These are phyloP conservation scores for Phytophthora crassamura DNA, from an alignment of 352 stramenopile species.

Conservation along the genomic window DNA sequence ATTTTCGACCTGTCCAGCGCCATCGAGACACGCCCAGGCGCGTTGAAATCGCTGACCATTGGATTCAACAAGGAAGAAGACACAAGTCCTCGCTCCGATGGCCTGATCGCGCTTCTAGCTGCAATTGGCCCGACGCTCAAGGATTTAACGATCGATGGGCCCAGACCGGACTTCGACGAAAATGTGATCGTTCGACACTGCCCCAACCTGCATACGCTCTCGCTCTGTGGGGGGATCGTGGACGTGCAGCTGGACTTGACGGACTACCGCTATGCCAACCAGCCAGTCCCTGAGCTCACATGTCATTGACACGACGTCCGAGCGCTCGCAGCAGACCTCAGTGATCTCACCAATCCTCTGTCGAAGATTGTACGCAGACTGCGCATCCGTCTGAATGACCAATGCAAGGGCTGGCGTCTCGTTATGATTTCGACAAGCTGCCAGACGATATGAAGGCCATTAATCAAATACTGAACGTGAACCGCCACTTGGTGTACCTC, in stretches of 20 bases:
- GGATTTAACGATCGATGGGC: constrained; percentile 2
- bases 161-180: background rate
- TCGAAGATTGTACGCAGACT: constrained; percentile 2
- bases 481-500: constrained; percentile 9
- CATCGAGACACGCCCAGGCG: background rate
- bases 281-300: background rate
- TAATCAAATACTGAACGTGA: constrained; percentile 5
- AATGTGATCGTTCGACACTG: constrained; percentile 6
- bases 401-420: background rate
- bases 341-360: background rate
- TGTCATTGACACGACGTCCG: background rate
- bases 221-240: background rate
- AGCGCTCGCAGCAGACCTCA: background rate
- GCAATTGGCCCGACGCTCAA: background rate
- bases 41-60: constrained; percentile 3
- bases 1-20: background rate
- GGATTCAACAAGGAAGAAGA: constrained; percentile 7
- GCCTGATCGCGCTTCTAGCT: constrained; percentile 1
- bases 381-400: constrained; percentile 2
- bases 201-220: constrained; percentile 6
- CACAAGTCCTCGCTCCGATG: background rate
- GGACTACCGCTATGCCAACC: background rate
- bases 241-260: constrained; percentile 5
- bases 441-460: constrained; percentile 10
- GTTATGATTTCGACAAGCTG: background rate